phyloP scores from a whole-genome alignment of 148 eudicot species.

The Gaultheria prostrata region DNA sequence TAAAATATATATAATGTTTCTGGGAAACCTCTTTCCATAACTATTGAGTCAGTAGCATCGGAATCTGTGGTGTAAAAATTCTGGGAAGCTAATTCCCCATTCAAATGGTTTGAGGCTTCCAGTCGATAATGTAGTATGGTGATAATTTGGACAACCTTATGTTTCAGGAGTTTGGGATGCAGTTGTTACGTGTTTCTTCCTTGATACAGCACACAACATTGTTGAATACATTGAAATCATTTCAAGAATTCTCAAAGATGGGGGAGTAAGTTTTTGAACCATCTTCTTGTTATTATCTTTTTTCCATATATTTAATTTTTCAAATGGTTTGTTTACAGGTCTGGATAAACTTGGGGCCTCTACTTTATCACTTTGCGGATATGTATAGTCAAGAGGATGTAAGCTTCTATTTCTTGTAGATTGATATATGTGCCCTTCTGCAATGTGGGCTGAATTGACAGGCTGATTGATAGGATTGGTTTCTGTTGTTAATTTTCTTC shows the following conservation, averaged over 20 bases:
- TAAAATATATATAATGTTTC: background rate
- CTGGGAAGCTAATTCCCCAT: background rate
- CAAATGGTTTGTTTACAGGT: conserved; percentile 50
- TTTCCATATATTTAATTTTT: background rate
- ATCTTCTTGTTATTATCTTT: conserved; percentile 13
- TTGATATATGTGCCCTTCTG: background rate
- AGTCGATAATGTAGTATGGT: background rate
- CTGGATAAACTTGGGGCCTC: conserved; percentile 98
- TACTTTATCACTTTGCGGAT: conserved; percentile 97
- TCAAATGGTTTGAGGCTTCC: conserved; percentile 10
- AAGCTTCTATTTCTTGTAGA: conserved; percentile 26
- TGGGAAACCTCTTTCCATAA: conserved; percentile 5
- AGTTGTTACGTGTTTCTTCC: conserved; percentile 95
- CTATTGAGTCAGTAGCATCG: background rate
- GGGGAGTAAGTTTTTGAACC: conserved; percentile 64
- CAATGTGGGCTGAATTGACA: background rate
- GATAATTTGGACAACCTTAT: background rate
- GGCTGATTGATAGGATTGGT: conserved; percentile 1
- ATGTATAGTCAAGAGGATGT: conserved; percentile 76
- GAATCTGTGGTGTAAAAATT: background rate
- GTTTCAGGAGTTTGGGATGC: conserved; percentile 94
- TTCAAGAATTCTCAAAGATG: conserved; percentile 84
- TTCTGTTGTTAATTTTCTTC: background rate
- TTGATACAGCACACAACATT: conserved; percentile 94
- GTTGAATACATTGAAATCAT: conserved; percentile 89